phyloP scores from a whole-genome alignment of 2,329 filamentous ascomycete genomes.

The Aspergillus ruber region DNA sequence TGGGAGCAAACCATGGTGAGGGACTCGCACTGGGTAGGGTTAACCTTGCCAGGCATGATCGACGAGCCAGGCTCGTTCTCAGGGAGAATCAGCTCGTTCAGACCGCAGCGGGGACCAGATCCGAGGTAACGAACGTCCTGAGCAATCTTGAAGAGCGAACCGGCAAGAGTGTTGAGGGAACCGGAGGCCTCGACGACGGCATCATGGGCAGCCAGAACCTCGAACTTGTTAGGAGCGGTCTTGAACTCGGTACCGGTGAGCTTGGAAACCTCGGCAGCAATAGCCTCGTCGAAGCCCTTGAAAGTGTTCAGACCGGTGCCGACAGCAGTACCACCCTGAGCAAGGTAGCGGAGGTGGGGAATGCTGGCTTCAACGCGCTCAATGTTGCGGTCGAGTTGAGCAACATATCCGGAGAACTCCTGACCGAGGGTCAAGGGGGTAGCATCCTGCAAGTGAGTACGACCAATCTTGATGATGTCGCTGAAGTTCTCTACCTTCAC shows the following conservation, averaged over 20 bases:
- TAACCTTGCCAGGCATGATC: slow-evolving; percentile 99
- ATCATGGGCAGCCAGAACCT: slow-evolving; percentile 91
- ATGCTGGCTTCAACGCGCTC: slow-evolving; percentile 76
- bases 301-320: slow-evolving; percentile 98
- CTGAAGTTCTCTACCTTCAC: slow-evolving; percentile 85
- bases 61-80: slow-evolving; percentile 97
- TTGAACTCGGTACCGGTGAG: slow-evolving; percentile 91
- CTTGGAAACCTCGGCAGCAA: slow-evolving; percentile 83
- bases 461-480: slow-evolving; percentile 97
- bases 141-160: slow-evolving; percentile 93
- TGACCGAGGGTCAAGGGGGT: slow-evolving; percentile 92
- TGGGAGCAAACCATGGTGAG: slow-evolving; percentile 97
- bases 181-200: slow-evolving; percentile 92
- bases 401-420: slow-evolving; percentile 96
- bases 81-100: slow-evolving; percentile 85
- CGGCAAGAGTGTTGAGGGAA: slow-evolving; percentile 84
- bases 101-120: slow-evolving; percentile 88
- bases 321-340: slow-evolving; percentile 93
- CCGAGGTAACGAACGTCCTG: slow-evolving; percentile 97
- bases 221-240: slow-evolving; percentile 98
- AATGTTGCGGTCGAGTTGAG: slow-evolving; percentile 86
- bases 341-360: slow-evolving; percentile 77
- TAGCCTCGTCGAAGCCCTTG: slow-evolving; percentile 87
- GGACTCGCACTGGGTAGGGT: slow-evolving; percentile 96
- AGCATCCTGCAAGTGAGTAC: slow-evolving; percentile 95